Evolutionary conservation across 2,329 filamentous ascomycete genomes (phyloP), one percentile per base, ranked within the genome.

Genomic region (Colletotrichum sp.): DNA sequence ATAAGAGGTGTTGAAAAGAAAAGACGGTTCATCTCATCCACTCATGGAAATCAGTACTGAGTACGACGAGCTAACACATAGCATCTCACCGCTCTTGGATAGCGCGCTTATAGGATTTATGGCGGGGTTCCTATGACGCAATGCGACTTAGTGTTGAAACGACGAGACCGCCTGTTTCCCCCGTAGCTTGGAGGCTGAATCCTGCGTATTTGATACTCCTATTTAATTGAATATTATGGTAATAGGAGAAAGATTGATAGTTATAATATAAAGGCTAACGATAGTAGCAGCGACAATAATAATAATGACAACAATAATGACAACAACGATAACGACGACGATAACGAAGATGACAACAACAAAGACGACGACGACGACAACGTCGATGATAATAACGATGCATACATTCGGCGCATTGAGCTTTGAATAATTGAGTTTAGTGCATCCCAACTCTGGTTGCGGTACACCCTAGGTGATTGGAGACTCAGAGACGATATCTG

Each of bases 361-460:
- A 15, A 36, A 13, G 34, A 39, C 36, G 8, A 39, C 16, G 8
- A 6, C 5, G 16, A 44, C 8, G 18, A 39, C 7, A 2, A 39
- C 28, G 28, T 0, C 8, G 8, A 30, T 3, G 28, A 32, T n/a
- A n/a, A n/a, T n/a, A n/a, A n/a, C n/a, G n/a, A 8, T 9, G 9
- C 0, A 9, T 44, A 44, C 0, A 44, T 5, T 44, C 8, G 36
- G 36, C 16, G 36, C 36, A 44, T 18, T 44, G 36, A 18, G 36
- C 16, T 44, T 18, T 10, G 36, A 10, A 9, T 39, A 1, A 9
- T 9, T 0, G 36, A 44, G 0, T 0, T 1, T 0, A n/a, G 39
- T n/a, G 18, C 39, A n/a, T n/a, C 39, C 0, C 1, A 49, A n/a
- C 0, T 12, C 6, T 49, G 9, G 9, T 0, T 12, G 18, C 39